phyloP scores from a whole-genome alignment of 2,329 filamentous ascomycete genomes.

The Sclerotiophoma versabilis region DNA sequence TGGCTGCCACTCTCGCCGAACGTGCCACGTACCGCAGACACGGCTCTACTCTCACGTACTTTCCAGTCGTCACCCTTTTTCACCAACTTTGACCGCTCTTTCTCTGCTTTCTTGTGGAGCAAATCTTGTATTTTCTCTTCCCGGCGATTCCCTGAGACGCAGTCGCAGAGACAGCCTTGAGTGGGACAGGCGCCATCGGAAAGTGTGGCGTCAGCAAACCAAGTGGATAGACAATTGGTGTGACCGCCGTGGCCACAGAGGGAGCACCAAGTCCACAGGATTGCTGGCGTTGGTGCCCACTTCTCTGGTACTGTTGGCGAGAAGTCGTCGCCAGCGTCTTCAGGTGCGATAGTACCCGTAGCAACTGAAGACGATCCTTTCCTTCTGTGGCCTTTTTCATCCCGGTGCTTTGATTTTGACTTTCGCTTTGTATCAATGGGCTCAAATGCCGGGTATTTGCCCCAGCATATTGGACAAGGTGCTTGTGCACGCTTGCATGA shows the following conservation, averaged over 20 bases:
- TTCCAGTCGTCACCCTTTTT: slow-evolving; percentile 52
- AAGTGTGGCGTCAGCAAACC: slow-evolving; percentile 58
- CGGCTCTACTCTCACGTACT: slow-evolving; percentile 53
- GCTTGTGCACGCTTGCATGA: slow-evolving; percentile 55
- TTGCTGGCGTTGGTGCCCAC: slow-evolving; percentile 36
- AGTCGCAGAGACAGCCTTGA: slow-evolving; percentile 67
- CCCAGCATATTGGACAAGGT: slow-evolving; percentile 55
- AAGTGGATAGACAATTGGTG: slow-evolving; percentile 62
- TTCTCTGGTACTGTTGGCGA: slow-evolving; percentile 35
- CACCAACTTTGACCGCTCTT: slow-evolving; percentile 45
- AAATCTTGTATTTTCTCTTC: slow-evolving; percentile 43
- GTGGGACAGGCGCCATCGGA: slow-evolving; percentile 65
- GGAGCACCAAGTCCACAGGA: slow-evolving; percentile 65
- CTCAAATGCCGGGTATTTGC: slow-evolving; percentile 52
- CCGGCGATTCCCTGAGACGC: slow-evolving; percentile 57
- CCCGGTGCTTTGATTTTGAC: slow-evolving; percentile 19
- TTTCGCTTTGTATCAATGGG: slow-evolving; percentile 41
- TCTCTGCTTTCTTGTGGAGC: slow-evolving; percentile 41
- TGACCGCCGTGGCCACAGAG: slow-evolving; percentile 68
- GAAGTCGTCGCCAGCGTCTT: slow-evolving; percentile 22
- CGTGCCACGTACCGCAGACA: slow-evolving; percentile 47
- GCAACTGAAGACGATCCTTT: slow-evolving; percentile 38
- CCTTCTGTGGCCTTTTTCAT: slow-evolving; percentile 32
- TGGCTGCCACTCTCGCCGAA: slow-evolving; percentile 31
- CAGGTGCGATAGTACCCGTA: slow-evolving; percentile 7